phyloP scores from a whole-genome alignment of 306 rosid genomes.

The Datisca glomerata region DNA sequence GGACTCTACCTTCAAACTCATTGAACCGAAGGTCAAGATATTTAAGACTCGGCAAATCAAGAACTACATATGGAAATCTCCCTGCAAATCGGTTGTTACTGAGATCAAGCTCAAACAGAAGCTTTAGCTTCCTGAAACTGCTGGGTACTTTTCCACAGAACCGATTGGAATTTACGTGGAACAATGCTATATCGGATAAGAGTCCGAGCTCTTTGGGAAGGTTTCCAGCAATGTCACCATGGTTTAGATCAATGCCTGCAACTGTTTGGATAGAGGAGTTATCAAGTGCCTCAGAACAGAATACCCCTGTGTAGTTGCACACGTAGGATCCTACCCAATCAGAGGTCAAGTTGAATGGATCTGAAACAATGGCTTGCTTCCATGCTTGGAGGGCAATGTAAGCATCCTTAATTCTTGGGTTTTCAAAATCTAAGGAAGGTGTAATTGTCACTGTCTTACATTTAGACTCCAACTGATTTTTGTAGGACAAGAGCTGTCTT shows the following conservation, averaged over 20 bases:
- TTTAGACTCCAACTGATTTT: slow-evolving; percentile 6
- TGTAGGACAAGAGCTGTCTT: slow-evolving; percentile 4
- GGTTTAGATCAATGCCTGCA: slow-evolving; percentile 72
- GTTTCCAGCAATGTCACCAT: slow-evolving; percentile 59
- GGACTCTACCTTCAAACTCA: slow-evolving; percentile 55
- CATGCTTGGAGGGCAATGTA: slow-evolving; percentile 54
- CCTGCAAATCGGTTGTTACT: slow-evolving; percentile 64
- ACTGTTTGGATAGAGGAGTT: slow-evolving; percentile 37
- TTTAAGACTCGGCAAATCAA: slow-evolving; percentile 33
- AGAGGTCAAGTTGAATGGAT: slow-evolving; percentile 31
- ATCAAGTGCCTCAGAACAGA: slow-evolving; percentile 34
- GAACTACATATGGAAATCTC: slow-evolving; percentile 40
- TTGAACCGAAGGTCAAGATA: slow-evolving; percentile 61
- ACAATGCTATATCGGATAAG: slow-evolving; percentile 36
- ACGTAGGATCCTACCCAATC: slow-evolving; percentile 54
- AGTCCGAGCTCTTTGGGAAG: slow-evolving; percentile 57
- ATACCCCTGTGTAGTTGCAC: slow-evolving; percentile 48
- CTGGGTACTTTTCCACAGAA: slow-evolving; percentile 57
- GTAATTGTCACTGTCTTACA: not conserved
- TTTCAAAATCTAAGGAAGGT: slow-evolving; percentile 30
- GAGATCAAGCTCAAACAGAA: slow-evolving; percentile 49
- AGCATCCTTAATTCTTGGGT: slow-evolving; percentile 35
- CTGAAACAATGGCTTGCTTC: slow-evolving; percentile 61
- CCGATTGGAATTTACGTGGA: slow-evolving; percentile 58
- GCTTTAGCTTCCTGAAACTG: slow-evolving; percentile 25